A percentile compares a stretch with the other conserved stretches of the same genome.
Conservation (phyloP, 1,284 basidiomycete species). For the Inonotus hispidus region DNA sequence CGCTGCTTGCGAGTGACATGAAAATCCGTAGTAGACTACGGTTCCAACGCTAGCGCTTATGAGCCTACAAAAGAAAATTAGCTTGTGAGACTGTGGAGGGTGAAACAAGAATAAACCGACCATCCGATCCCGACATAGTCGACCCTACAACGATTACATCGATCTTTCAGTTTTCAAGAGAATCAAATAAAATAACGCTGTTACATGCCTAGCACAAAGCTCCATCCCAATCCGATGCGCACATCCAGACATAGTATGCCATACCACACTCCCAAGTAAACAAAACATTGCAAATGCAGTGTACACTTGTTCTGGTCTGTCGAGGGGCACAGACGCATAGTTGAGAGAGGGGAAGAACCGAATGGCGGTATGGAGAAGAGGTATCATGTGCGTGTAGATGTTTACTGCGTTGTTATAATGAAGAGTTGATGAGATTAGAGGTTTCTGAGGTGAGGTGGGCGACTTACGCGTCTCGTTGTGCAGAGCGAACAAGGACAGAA, state of each 20-base stretch:
- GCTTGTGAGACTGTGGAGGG: slow-evolving; percentile 63
- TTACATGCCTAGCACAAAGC: slow-evolving; percentile 49
- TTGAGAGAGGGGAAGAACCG: slow-evolving; percentile 44
- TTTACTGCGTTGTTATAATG: slow-evolving; percentile 71
- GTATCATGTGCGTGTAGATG: slow-evolving; percentile 86
- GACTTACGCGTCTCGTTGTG: slow-evolving; percentile 88
- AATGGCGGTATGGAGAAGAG: slow-evolving; percentile 63
- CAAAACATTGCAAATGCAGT: slow-evolving; percentile 66
- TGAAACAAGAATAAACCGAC: slow-evolving; percentile 35
- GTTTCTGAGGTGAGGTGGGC: neutral
- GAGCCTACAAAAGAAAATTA: too few relatives aligned
- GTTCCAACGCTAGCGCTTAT: slow-evolving; percentile 66
- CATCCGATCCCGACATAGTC: slow-evolving; percentile 84
- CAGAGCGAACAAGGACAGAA: slow-evolving; percentile 68
- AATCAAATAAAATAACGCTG: neutral
- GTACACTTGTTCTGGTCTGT: too few relatives aligned
- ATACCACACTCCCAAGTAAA: slow-evolving; percentile 66
- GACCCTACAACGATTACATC: slow-evolving; percentile 32
- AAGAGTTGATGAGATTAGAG: neutral
- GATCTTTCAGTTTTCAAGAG: neutral
- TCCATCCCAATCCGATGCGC: slow-evolving; percentile 68
- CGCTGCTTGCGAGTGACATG: slow-evolving; percentile 49
- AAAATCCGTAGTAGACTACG: slow-evolving; percentile 70
- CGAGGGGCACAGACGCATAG: slow-evolving; percentile 31
- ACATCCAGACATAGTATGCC: slow-evolving; percentile 83